phyloP scores from a whole-genome alignment of 331 rosid species.

The Stylosanthes scabra region DNA sequence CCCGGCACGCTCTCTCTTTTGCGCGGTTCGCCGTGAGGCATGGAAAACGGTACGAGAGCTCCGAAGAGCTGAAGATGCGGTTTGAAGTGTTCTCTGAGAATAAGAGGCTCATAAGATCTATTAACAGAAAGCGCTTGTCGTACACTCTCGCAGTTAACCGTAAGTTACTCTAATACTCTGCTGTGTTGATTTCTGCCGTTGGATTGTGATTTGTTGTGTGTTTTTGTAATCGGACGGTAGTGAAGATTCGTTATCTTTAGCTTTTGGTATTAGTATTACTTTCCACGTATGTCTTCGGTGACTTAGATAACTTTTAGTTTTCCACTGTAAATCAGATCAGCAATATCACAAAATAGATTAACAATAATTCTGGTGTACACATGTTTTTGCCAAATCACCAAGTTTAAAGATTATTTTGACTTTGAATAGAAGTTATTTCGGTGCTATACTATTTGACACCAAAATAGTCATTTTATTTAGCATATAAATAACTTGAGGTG shows the following conservation, averaged over 20 bases:
- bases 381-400: no score
- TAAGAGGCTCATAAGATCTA: conserved; percentile 53
- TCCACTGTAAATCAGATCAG: background rate
- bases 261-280: background rate
- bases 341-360: no score
- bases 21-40: conserved; percentile 68
- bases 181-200: background rate
- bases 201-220: background rate
- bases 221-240: background rate
- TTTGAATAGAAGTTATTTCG: no score
- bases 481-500: no score
- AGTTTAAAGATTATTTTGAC: no score
- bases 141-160: conserved; percentile 70
- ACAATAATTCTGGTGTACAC: no score
- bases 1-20: conserved; percentile 54
- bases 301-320: background rate
- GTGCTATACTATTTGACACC: no score
- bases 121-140: conserved; percentile 58
- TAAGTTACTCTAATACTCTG: conserved; percentile 29
- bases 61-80: conserved; percentile 65
- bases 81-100: conserved; percentile 57
- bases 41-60: conserved; percentile 59
- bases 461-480: no score
- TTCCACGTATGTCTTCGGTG: background rate
- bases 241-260: no score